phyloP scores from a whole-genome alignment of 441 rosid genomes.

The Pelargonium myrrhifolium region DNA sequence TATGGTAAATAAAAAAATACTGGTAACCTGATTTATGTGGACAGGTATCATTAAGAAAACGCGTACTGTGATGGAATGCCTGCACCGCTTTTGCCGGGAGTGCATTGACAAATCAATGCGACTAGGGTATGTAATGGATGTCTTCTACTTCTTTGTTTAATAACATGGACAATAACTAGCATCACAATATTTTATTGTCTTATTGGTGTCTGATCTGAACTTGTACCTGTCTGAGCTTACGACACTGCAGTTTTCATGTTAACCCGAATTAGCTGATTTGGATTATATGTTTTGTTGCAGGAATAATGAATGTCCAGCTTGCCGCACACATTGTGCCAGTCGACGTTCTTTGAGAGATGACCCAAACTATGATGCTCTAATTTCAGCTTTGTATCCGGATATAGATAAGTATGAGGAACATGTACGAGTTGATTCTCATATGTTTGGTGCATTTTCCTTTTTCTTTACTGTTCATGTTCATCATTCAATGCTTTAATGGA shows the following conservation, averaged over 20 bases:
- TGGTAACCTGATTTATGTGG: background rate
- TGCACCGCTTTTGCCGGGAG: slow-evolving; percentile 89
- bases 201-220: too few species aligned
- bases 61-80: slow-evolving; percentile 89
- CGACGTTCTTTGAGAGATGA: slow-evolving; percentile 92
- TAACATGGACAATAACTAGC: too few species aligned
- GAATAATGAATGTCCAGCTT: slow-evolving; percentile 96
- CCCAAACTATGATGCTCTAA: slow-evolving; percentile 79
- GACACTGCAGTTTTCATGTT: background rate
- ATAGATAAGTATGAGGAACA: slow-evolving; percentile 73
- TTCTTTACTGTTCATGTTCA: slow-evolving; percentile 10
- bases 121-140: slow-evolving; percentile 90
- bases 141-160: slow-evolving; percentile 16
- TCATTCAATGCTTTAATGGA: background rate
- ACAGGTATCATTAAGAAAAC: slow-evolving; percentile 92
- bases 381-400: slow-evolving; percentile 66
- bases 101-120: slow-evolving; percentile 98
- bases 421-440: slow-evolving; percentile 34
- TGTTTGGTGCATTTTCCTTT: slow-evolving; percentile 2
- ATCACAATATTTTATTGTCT: too few species aligned
- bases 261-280: slow-evolving; percentile 9
- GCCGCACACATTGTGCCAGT: slow-evolving; percentile 96
- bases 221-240: background rate
- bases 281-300: slow-evolving; percentile 38
- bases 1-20: too few species aligned